Base-by-base conservation (phyloP, 495 filamentous ascomycete species). In the Hypomontagnella submonticulosa region DNA sequence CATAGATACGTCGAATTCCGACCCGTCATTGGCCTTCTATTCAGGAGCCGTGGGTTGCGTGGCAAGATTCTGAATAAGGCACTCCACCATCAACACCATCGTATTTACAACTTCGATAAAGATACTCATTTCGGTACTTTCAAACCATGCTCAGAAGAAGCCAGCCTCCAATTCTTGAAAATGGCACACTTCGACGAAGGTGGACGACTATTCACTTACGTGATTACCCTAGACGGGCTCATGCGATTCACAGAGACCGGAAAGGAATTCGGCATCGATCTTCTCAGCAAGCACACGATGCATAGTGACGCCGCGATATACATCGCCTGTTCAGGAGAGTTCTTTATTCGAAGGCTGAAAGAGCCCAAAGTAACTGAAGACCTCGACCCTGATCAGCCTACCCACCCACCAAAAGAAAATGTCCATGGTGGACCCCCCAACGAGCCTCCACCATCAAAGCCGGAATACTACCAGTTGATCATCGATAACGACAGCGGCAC, bases 401-500 rank as follows among this genome's bases (percentile, higher is more conserved):
- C 37, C 13, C 73, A 69, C 34, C 69, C 75, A 16, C 69, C 75
- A 16, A 47, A 61, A 36, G 54, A 64, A 49, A 53, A 38, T n/a
- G 40, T 79, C 1, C 71, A 75, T 5, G 74, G 74, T 0, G 74
- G 79, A 6, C 75, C 81, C 7, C 71, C 78, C 0, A 67, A 73
- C 11, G 74, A 81, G n/a, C 60, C 80, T 2, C 78, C 81, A 0
- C 76, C 80, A 1, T 67, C 66, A 4, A 82, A 92, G 56, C 90
- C 91, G 0, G 65, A 77, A 0, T 81, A 89, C 67, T 98, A 96
- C 69, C 89, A 95, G 71, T 84, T 98, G 3, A 82, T 95, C 50
- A 97, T 98, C 67, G 94, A 98, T 78, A 98, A 98, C 61, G 93
- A 96, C 75, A 90, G 86, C 67, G 94, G 94, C 11, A 98, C 94